Conservation (phyloP, 345 rosid genomes). For the Brassica juncea region DNA sequence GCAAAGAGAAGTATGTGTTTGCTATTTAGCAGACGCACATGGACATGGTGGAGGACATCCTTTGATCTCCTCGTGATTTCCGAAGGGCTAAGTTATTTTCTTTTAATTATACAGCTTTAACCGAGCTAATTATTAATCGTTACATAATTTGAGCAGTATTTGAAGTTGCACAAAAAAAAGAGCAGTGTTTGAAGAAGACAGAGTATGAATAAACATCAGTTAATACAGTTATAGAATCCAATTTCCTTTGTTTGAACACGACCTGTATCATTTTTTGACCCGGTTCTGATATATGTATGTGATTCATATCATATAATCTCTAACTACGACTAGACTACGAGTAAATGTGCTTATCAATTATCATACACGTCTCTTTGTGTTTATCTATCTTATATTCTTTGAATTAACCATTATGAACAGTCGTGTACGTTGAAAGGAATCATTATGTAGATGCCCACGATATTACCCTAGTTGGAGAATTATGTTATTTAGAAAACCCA, state of each 20-base stretch:
- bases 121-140: not conserved
- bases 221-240: not conserved
- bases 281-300: not conserved
- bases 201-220: not conserved
- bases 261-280: not conserved
- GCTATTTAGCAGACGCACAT: conserved; percentile 40
- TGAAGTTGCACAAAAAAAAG: not conserved
- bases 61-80: conserved; percentile 42
- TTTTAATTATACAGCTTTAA: not conserved
- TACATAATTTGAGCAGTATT: not conserved
- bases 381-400: not conserved
- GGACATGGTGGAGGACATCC: conserved; percentile 41
- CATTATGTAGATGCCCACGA: conserved; percentile 20
- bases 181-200: not conserved
- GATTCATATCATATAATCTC: not conserved
- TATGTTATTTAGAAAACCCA: not conserved
- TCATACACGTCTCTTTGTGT: conserved; percentile 29
- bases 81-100: conserved; percentile 7
- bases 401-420: conserved; percentile 18
- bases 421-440: conserved; percentile 33
- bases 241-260: not conserved
- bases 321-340: not conserved
- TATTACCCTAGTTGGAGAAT: conserved; percentile 16
- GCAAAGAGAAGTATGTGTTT: conserved; percentile 36
- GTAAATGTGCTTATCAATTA: conserved; percentile 13